A percentile compares a stretch with the other conserved stretches of the same genome.
Evolutionary conservation across 169 alveolate genomes (phyloP).

Genomic region (Plasmodium chabaudi): DNA sequence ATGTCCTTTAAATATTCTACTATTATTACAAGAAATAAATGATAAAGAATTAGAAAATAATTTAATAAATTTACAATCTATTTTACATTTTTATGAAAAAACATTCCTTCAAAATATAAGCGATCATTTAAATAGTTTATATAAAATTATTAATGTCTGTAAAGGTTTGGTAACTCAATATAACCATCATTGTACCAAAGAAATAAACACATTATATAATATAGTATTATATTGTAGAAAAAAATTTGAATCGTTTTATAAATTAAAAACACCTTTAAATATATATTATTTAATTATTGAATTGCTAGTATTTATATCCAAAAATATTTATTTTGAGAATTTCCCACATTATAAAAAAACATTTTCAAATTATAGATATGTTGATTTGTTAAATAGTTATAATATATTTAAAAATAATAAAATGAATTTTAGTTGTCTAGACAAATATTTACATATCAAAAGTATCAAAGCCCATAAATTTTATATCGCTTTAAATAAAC

Average conservation of each 20-base stretch:
- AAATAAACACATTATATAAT: slow-evolving; percentile 13
- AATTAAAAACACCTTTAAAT: slow-evolving; percentile 39
- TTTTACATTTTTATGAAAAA: slow-evolving; percentile 34
- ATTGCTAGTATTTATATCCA: slow-evolving; percentile 55
- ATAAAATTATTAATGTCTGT: slow-evolving; percentile 28
- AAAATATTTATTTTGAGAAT: slow-evolving; percentile 66
- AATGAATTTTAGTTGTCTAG: slow-evolving; percentile 32
- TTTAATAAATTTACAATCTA: slow-evolving; percentile 15
- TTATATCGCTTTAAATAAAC: slow-evolving; percentile 13
- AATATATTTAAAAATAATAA: not conserved
- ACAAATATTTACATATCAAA: slow-evolving; percentile 24
- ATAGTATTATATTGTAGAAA: not conserved
- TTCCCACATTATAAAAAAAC: slow-evolving; percentile 69
- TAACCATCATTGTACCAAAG: not conserved
- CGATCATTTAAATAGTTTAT: slow-evolving; percentile 46
- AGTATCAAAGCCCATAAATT: slow-evolving; percentile 22
- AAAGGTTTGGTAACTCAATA: slow-evolving; percentile 8
- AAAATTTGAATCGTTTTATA: slow-evolving; percentile 25
- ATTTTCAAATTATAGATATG: slow-evolving; percentile 41
- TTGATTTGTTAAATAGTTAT: slow-evolving; percentile 54
- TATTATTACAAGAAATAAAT: slow-evolving; percentile 45
- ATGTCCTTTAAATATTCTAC: slow-evolving; percentile 49
- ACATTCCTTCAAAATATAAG: slow-evolving; percentile 37
- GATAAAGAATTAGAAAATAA: slow-evolving; percentile 49
- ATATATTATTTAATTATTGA: slow-evolving; percentile 27